Conservation (phyloP, 2,329 filamentous ascomycete genomes). For the Chrysoporthe cubensis region DNA sequence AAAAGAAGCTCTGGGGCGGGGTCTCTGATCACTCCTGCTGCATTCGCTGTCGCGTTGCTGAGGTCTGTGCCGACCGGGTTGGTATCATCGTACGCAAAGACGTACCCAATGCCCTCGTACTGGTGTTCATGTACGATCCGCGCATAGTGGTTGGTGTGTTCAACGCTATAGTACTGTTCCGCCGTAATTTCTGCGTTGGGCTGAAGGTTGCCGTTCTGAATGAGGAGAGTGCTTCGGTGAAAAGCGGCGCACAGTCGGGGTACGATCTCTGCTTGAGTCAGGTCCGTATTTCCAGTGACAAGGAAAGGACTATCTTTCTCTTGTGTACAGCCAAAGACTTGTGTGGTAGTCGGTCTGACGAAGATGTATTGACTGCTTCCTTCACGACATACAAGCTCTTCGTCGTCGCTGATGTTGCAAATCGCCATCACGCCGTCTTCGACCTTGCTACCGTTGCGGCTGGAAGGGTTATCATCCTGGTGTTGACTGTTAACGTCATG, state of each 20-base stretch:
- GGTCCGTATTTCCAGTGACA: neutral
- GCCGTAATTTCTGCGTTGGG: constrained; percentile 15
- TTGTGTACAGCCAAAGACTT: constrained; percentile 23
- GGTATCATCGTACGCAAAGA: constrained; percentile 21
- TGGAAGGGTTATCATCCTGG: neutral
- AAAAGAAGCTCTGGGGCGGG: constrained; percentile 5
- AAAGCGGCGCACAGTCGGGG: constrained; percentile 21
- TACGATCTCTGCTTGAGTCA: constrained; percentile 12
- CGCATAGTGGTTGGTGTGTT: constrained; percentile 17
- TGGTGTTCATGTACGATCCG: constrained; percentile 12
- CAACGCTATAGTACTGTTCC: neutral
- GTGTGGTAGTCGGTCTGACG: constrained; percentile 11
- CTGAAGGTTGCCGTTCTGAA: neutral
- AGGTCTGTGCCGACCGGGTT: neutral
- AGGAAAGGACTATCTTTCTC: constrained; percentile 4
- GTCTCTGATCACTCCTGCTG: constrained; percentile 18
- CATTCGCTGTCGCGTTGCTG: constrained; percentile 13
- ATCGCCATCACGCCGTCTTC: neutral
- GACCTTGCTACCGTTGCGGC: neutral
- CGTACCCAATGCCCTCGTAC: constrained; percentile 9
- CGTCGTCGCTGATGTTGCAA: constrained; percentile 4
- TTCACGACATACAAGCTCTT: neutral
- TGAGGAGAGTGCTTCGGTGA: constrained; percentile 13
- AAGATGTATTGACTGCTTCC: constrained; percentile 1
- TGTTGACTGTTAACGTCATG: constrained; percentile 10